phyloP scores from a whole-genome alignment of 345 rosid genomes.

The Conringia planisiliqua region DNA sequence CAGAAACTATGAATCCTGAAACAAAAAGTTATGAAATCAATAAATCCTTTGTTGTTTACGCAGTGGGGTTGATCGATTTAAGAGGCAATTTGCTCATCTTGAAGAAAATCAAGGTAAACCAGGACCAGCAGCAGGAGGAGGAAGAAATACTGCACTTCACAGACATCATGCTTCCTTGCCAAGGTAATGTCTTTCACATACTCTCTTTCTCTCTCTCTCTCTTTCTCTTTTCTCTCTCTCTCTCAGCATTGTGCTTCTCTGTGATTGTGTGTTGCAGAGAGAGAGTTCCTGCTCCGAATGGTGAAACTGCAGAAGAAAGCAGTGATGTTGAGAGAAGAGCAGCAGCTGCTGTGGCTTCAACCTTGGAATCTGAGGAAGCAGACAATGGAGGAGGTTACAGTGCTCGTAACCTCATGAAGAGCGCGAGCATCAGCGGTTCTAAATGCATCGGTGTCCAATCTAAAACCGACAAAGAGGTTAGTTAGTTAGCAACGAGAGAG shows the following conservation, averaged over 20 bases:
- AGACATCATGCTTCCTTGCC: slow-evolving; percentile 97
- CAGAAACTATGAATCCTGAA: background rate
- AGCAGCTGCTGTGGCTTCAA: slow-evolving; percentile 45
- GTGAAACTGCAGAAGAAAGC: slow-evolving; percentile 37
- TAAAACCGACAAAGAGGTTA: slow-evolving; percentile 52
- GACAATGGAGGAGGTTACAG: slow-evolving; percentile 45
- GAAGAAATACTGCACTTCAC: slow-evolving; percentile 54
- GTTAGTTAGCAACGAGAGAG: background rate
- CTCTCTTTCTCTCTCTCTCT: background rate
- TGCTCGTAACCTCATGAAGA: slow-evolving; percentile 76
- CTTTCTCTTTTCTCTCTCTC: background rate
- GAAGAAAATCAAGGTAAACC: slow-evolving; percentile 87
- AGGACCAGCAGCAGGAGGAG: slow-evolving; percentile 44
- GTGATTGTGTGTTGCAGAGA: slow-evolving; percentile 46
- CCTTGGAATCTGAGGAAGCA: slow-evolving; percentile 47
- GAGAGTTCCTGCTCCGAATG: slow-evolving; percentile 66
- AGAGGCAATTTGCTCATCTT: slow-evolving; percentile 94
- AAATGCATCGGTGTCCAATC: slow-evolving; percentile 64
- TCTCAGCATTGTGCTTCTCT: slow-evolving; percentile 2
- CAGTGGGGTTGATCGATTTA: slow-evolving; percentile 98
- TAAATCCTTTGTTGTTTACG: slow-evolving; percentile 9
- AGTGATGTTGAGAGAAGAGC: slow-evolving; percentile 48
- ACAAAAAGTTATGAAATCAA: background rate
- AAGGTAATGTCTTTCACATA: slow-evolving; percentile 43
- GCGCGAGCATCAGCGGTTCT: slow-evolving; percentile 95